These are phyloP conservation scores for Russula griseocarnosa DNA, from an alignment of 768 basidiomycete genomes.

Conservation along the genomic window DNA sequence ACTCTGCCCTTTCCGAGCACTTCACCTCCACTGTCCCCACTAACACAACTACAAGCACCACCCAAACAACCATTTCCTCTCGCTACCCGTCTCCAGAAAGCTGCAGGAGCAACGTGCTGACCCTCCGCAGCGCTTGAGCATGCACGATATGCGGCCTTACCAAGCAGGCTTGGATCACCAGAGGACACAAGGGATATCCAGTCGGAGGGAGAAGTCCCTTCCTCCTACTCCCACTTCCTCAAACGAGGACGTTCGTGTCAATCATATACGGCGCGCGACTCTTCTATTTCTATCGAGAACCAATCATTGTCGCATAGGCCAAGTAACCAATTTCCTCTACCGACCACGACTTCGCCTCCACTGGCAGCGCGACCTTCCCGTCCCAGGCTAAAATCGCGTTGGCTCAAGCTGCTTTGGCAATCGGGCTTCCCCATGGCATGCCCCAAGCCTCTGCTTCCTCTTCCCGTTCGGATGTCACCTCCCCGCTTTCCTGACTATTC, in stretches of 20 bases:
- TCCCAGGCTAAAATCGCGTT: constrained; percentile 41
- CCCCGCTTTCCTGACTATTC: constrained; percentile 42
- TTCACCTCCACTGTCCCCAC: constrained; percentile 27
- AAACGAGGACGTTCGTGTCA: constrained; percentile 18
- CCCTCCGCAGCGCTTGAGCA: constrained; percentile 33
- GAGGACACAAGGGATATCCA: background rate
- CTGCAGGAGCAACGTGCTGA: constrained; percentile 39
- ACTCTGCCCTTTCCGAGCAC: constrained; percentile 12
- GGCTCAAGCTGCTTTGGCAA: constrained; percentile 54
- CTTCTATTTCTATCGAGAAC: constrained; percentile 2
- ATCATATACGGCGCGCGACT: constrained; percentile 6
- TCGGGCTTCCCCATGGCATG: constrained; percentile 55
- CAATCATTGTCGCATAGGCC: constrained; percentile 1
- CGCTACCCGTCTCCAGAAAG: constrained; percentile 61
- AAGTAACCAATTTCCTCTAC: constrained; percentile 1
- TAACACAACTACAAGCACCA: constrained; percentile 47
- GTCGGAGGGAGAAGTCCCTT: constrained; percentile 32
- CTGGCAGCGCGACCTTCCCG: constrained; percentile 23
- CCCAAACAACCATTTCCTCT: constrained; percentile 52
- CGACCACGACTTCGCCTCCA: background rate
- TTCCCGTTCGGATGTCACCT: constrained; percentile 46
- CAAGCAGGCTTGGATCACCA: constrained; percentile 29
- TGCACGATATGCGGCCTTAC: constrained; percentile 31
- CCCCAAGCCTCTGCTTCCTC: constrained; percentile 42
- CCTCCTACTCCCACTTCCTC: constrained; percentile 35